Base-by-base conservation (phyloP, 768 basidiomycete genomes). In the Boletus patriciae region DNA sequence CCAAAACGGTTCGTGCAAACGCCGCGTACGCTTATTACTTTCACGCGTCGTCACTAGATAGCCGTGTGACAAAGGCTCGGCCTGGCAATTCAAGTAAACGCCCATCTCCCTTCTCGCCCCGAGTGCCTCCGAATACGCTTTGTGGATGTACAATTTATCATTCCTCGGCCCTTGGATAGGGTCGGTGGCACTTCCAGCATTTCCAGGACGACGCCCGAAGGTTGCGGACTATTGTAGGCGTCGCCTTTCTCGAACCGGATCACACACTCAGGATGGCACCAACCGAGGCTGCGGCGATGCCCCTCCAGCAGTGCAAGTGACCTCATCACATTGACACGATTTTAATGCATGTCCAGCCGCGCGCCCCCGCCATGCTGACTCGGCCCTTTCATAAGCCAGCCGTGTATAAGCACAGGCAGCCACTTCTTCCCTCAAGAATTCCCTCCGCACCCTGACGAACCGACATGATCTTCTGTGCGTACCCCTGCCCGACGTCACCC, bases 291-390 rank as follows among this genome's bases (percentile, higher is more conserved):
- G 66, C 62, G 66, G 64, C 65, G 51, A 55, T 66, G 59, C 61
- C n/a, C 52, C 36, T 41, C 47, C 44, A 44, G 57, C 60, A 56
- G 57, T 58, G 56, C 62, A 34, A 55, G 43, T 70, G 64, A 70
- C 69, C 68, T 66, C 68, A 70, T 64, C 56, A 50, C 29, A 52
- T 48, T 38, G 58, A 73, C 70, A 72, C 70, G 72, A 68, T 66
- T 62, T 62, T 59, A 58, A 41, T 68, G 70, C 70, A 71, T 72
- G 70, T 54, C 61, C 60, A 50, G 61, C 57, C 56, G 60, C 54
- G 54, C 60, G 55, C 60, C 44, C 41, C 18, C 18, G 18, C 45
- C 50, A 61, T 46, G 52, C 60, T 60, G 53, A 59, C 55, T 38
- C 55, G 55, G 41, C 55, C 54, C 59, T 67, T 63, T 67, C 60